phyloP scores from a whole-genome alignment of 176 grass and related monocot species.

The Oryza longistaminata region DNA sequence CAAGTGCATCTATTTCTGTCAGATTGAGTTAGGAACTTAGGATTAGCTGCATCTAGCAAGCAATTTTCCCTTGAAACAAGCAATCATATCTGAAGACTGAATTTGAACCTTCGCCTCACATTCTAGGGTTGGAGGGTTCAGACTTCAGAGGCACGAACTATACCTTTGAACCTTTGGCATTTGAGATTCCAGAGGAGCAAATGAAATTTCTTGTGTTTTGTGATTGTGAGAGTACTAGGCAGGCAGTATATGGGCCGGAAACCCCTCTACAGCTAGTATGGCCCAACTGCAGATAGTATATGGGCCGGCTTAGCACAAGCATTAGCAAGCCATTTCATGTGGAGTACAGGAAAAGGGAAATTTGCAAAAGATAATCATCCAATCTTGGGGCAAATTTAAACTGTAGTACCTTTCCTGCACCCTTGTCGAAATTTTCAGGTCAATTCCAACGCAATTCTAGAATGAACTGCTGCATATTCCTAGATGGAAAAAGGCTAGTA shows the following conservation, averaged over 20 bases:
- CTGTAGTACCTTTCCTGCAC: background rate
- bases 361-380: no score
- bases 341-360: no score
- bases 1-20: background rate
- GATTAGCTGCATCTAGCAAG: background rate
- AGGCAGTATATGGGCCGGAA: no score
- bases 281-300: no score
- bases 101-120: background rate
- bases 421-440: background rate
- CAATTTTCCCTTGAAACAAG: background rate
- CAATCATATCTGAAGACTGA: background rate
- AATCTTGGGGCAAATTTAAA: no score
- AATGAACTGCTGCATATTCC: background rate
- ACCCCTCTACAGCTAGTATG: no score
- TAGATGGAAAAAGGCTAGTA: background rate
- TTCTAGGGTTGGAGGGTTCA: background rate
- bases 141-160: background rate
- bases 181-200: background rate
- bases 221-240: no score
- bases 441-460: background rate
- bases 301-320: no score
- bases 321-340: no score
- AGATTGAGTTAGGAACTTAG: background rate
- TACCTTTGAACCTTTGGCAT: background rate
- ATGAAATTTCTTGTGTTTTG: background rate